Base-by-base conservation (phyloP, 2,329 filamentous ascomycete genomes). In the Lecanicillium sp. region DNA sequence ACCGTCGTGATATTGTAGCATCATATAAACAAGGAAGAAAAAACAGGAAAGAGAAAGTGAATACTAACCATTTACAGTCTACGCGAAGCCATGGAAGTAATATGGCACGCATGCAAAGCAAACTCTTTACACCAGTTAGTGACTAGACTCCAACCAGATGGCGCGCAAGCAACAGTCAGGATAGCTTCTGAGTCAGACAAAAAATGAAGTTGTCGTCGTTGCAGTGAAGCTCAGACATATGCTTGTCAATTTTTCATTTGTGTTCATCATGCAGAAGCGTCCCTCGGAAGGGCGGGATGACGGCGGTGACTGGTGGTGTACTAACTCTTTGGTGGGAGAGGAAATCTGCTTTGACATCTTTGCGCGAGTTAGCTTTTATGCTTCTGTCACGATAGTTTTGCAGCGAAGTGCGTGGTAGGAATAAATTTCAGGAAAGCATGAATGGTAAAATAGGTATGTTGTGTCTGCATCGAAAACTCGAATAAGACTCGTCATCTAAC, bases 221-320 rank as follows among this genome's bases (percentile, higher is more conserved):
- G 63, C 62, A 6, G 69, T 59, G 59, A 72, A 25, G 79, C 87
- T 94, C 81, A 74, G 87, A 94, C 87, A 94, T 94, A 94, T 94
- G 87, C 87, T 94, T 94, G 87, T 94, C 87, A 78, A 79, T 82
- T 67, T 64, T 75, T 73, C 69, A 72, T 77, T 82, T 87, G 77
- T 72, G 62, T 74, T 92, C 86, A 92, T 92, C 87, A 92, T 79
- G 53, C 46, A 52, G 49, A 49, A 46, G 44, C 29, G 29, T n/a
- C n/a, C n/a, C n/a, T n/a, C n/a, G n/a, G n/a, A n/a, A n/a, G n/a
- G n/a, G 12, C 20, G 15, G 20, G 14, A 10, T 3, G 32, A 12
- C 18, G 18, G 29, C 13, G 13, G 33, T 17, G n/a, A 30, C 46
- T 37, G 29, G 40, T 40, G 44, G 37, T 28, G 39, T 15, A 39